Percentiles rank a stretch among this genome's conserved stretches.
Conservation (phyloP, 2,329 filamentous ascomycete species). For the Aspergillus novofumigatus region DNA sequence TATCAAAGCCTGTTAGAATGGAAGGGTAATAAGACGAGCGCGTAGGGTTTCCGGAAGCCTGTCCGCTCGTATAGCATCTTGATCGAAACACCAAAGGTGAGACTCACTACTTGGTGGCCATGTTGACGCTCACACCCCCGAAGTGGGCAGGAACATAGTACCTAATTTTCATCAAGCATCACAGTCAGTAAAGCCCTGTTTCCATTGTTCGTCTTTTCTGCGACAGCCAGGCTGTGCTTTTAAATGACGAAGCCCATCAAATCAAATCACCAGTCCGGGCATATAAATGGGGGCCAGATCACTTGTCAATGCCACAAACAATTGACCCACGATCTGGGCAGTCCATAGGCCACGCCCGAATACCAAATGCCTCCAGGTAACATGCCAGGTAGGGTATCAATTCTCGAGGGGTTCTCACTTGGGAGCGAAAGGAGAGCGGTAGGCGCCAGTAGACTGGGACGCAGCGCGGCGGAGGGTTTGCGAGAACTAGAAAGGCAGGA, state of each 20-base stretch:
- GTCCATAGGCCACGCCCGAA: neutral
- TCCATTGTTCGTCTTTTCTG: neutral
- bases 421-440: constrained; percentile 55
- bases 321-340: neutral
- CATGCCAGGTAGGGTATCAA: neutral
- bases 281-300: neutral
- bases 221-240: neutral
- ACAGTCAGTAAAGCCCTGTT: constrained; percentile 16
- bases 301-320: neutral
- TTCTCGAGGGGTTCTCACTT: constrained; percentile 42
- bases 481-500: constrained; percentile 20
- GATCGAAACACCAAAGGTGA: neutral
- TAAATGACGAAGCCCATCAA: neutral
- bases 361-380: neutral
- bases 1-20: constrained; percentile 14
- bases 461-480: constrained; percentile 34
- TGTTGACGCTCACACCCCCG: constrained; percentile 46
- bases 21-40: neutral
- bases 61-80: neutral
- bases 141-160: constrained; percentile 48
- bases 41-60: neutral
- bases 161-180: constrained; percentile 28
- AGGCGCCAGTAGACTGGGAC: constrained; percentile 39
- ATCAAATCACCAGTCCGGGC: neutral
- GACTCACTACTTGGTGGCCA: constrained; percentile 46